These are phyloP conservation scores for Neurospora discreta DNA, from an alignment of 495 filamentous ascomycete genomes.

Conservation along the genomic window DNA sequence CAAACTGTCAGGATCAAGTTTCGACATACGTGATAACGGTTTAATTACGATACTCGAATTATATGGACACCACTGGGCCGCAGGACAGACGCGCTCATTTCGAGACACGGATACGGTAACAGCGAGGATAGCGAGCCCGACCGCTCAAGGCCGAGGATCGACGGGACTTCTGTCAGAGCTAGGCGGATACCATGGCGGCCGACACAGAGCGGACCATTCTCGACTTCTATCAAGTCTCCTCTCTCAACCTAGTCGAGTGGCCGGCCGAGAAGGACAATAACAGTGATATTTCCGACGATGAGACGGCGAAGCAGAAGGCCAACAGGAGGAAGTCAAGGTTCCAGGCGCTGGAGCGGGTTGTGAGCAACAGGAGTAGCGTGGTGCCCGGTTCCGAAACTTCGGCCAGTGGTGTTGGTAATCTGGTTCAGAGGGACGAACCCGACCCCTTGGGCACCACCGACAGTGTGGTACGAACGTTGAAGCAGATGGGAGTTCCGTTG, in stretches of 20 bases:
- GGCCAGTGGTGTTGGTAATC: slow-evolving; percentile 54
- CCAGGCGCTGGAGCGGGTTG: slow-evolving; percentile 66
- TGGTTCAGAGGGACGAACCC: slow-evolving; percentile 79
- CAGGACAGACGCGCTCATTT: background rate
- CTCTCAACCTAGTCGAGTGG: slow-evolving; percentile 74
- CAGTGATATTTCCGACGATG: slow-evolving; percentile 58
- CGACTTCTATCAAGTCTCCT: slow-evolving; percentile 79
- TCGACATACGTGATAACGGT: background rate
- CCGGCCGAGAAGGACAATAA: slow-evolving; percentile 64
- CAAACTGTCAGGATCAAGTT: background rate
- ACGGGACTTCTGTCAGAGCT: background rate
- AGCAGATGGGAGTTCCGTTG: slow-evolving; percentile 63
- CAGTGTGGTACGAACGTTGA: slow-evolving; percentile 74
- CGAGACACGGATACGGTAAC: background rate
- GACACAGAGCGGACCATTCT: slow-evolving; percentile 65
- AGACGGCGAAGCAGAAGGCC: slow-evolving; percentile 36
- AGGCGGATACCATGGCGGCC: slow-evolving; percentile 3
- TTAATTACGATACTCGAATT: background rate
- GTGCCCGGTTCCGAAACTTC: slow-evolving; percentile 60
- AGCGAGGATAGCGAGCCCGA: background rate
- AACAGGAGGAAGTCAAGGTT: slow-evolving; percentile 67
- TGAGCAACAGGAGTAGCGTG: slow-evolving; percentile 52
- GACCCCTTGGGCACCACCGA: slow-evolving; percentile 75
- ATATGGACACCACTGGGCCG: background rate
- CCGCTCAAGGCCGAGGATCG: background rate